Evolutionary conservation across 495 filamentous ascomycete genomes (phyloP).

Genomic region (Hapsidospora chrysogenum): DNA sequence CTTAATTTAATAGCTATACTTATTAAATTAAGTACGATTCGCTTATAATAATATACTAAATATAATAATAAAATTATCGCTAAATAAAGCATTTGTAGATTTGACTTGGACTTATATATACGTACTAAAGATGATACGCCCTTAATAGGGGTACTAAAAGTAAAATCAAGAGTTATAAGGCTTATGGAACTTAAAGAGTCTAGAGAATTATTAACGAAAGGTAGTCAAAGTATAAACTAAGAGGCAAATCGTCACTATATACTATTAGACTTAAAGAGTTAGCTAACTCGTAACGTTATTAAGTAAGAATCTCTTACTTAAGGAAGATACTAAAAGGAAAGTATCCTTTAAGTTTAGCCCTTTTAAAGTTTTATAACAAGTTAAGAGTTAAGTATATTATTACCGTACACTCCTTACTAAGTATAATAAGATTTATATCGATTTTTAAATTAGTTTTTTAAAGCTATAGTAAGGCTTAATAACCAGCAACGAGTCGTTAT

Average conservation of each 20-base stretch:
- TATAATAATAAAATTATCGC: conserved; percentile 1
- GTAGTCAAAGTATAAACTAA: too few relatives aligned
- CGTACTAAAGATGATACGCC: background rate
- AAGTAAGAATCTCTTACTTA: background rate
- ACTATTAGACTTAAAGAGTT: too few relatives aligned
- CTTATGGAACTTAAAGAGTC: too few relatives aligned
- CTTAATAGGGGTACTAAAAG: background rate
- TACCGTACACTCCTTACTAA: background rate
- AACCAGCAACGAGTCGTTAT: background rate
- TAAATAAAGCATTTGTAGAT: background rate
- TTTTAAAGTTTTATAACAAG: background rate
- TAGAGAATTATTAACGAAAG: too few relatives aligned
- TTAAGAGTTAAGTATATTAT: background rate
- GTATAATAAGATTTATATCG: background rate
- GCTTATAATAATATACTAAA: background rate
- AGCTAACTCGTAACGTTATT: background rate
- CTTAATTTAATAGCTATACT: background rate
- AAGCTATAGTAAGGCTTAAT: background rate
- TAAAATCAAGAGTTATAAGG: conserved; percentile 2
- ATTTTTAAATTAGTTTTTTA: conserved; percentile 2
- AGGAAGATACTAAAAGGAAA: background rate
- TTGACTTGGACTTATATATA: background rate
- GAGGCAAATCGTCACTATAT: too few relatives aligned
- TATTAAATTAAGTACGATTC: conserved; percentile 1
- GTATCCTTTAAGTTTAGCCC: background rate